Evolutionary conservation across 2,329 filamentous ascomycete species (phyloP), one percentile per base, ranked within the genome.

Genomic region (Ophiostoma quercus): DNA sequence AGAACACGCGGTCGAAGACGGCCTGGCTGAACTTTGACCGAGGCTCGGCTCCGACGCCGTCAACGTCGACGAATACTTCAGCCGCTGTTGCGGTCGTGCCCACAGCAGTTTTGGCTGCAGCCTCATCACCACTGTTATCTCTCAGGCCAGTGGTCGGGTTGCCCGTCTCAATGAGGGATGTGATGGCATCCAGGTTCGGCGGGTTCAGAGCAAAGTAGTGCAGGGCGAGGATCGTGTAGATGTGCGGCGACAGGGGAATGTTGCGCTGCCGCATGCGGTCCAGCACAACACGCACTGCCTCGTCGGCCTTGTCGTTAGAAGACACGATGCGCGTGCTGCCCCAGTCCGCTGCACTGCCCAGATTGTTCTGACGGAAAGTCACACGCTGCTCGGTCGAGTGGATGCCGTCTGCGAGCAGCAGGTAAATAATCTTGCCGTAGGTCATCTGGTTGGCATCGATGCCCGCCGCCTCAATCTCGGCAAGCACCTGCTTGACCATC

Each of bases 151-250:
- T 32, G 4, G 25, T 34, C 16, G 69, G 71, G 14, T 66, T 43
- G 19, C 71, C 81, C 75, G 90, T 85, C 29, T 81, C 79, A 25
- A 92, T 86, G 3, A 94, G 80, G 0, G 77, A 76, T 51, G 87
- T 83, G n/a, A 92, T 83, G 16, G 85, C 84, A 1, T 79, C 77
- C 39, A 91, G 79, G 73, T 90, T 83, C 0, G 88, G 87, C 1
- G 87, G 86, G 1, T 79, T 72, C 67, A 82, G 83, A 9, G 81
- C 75, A 76, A 94, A 90, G 76, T 89, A 89, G 76, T 90, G 83
- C 65, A 89, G 85, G 65, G 91, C 81, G 25, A 95, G 84, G 75
- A 89, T 90, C 32, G 91, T 94, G 80, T 91, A 91, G 75, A 92
- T 90, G 74, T 92, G 85, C 1, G 86, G 78, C 3, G 85, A 85